Conservation (phyloP, 1,284 basidiomycete genomes). For the Malassezia arunalokei region DNA sequence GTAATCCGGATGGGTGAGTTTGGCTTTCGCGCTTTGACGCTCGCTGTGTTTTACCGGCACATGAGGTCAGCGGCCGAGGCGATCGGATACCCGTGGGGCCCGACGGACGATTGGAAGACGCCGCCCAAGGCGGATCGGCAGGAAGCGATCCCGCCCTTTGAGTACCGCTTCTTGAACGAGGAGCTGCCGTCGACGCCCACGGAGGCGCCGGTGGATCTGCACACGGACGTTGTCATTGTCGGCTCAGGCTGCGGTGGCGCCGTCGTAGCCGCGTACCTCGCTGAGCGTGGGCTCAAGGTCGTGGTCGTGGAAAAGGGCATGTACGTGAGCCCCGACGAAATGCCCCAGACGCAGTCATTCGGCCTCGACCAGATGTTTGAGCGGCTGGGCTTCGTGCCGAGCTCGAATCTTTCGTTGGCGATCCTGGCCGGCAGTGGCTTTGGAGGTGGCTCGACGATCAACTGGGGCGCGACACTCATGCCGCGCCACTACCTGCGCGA, state of each 20-base stretch:
- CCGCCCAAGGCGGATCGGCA: conserved; percentile 13
- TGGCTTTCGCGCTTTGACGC: conserved; percentile 30
- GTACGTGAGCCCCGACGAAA: conserved; percentile 45
- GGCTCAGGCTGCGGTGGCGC: conserved; percentile 50
- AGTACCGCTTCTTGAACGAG: conserved; percentile 41
- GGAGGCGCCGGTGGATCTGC: conserved; percentile 26
- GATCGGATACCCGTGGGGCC: conserved; percentile 38
- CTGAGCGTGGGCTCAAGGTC: conserved; percentile 45
- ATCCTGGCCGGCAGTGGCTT: conserved; percentile 48
- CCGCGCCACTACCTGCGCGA: conserved; percentile 47
- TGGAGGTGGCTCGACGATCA: conserved; percentile 50
- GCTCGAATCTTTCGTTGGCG: conserved; percentile 46
- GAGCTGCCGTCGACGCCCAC: conserved; percentile 24
- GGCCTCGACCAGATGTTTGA: conserved; percentile 47
- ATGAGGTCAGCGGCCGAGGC: conserved; percentile 34
- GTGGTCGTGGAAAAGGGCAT: conserved; percentile 50
- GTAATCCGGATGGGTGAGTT: conserved; percentile 35
- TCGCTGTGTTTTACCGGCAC: conserved; percentile 38
- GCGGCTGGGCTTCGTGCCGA: conserved; percentile 45
- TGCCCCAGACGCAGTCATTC: conserved; percentile 42
- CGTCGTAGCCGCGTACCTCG: conserved; percentile 43
- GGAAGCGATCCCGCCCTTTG: conserved; percentile 17
- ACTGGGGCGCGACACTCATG: conserved; percentile 49
- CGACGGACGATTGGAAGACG: conserved; percentile 29
- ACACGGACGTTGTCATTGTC: conserved; percentile 46